Conservation (phyloP, 441 rosid genomes). For the Croton laevigatus region DNA sequence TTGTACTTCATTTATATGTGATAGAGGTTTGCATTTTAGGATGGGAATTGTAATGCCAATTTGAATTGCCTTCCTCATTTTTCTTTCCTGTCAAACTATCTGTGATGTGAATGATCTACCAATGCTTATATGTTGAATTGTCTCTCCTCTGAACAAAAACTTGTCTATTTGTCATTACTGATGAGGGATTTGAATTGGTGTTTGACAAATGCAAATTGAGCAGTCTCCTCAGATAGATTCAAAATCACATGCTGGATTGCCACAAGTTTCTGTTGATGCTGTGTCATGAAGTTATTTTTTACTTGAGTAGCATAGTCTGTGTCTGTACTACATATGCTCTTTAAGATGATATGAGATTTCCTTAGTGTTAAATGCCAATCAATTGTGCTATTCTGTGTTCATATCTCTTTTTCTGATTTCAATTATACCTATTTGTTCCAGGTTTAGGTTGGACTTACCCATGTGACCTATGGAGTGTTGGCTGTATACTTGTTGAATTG, state of each 20-base stretch:
- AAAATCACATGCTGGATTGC: neutral
- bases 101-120: neutral
- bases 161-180: neutral
- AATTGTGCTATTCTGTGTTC: neutral
- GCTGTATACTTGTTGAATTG: constrained; percentile 75
- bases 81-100: neutral
- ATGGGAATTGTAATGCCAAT: too few relatives aligned
- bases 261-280: neutral
- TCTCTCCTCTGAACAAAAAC: constrained; percentile 1
- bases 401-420: constrained; percentile 5
- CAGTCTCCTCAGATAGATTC: neutral
- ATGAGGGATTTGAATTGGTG: neutral
- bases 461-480: constrained; percentile 86
- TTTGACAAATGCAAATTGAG: neutral
- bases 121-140: neutral
- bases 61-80: neutral
- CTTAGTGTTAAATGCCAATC: neutral
- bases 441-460: constrained; percentile 92
- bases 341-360: neutral
- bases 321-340: neutral
- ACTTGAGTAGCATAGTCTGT: neutral
- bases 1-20: neutral
- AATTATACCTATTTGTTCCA: constrained; percentile 28
- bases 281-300: neutral
- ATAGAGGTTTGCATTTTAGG: neutral